phyloP scores from a whole-genome alignment of 225 moss, liverwort and hornwort genomes.

The Antitrichia curtipendula region DNA sequence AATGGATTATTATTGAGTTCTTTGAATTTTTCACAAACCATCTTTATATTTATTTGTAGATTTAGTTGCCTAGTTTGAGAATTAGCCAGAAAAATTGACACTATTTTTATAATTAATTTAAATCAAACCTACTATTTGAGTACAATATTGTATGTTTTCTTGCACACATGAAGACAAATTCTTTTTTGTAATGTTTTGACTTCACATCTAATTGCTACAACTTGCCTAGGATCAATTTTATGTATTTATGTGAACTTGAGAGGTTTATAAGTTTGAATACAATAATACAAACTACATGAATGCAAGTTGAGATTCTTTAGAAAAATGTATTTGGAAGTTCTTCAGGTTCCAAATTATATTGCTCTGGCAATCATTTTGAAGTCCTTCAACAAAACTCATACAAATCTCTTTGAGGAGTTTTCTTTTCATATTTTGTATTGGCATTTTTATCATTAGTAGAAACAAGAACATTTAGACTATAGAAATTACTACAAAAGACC shows the following conservation, averaged over 20 bases:
- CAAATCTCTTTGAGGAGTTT: neutral
- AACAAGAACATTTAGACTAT: neutral
- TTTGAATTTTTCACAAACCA: no score
- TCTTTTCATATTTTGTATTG: neutral
- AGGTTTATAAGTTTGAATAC: neutral
- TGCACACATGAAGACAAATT: accelerated
- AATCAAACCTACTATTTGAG: no score
- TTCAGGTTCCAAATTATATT: neutral
- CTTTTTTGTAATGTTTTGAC: neutral
- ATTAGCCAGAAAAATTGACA: no score
- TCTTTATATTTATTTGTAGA: no score
- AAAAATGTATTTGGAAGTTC: neutral
- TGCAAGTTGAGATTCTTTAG: neutral
- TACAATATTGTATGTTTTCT: neutral
- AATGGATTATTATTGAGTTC: no score
- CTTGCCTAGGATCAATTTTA: neutral
- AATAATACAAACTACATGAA: neutral
- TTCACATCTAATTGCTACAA: neutral
- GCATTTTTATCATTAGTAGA: neutral
- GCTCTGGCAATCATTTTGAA: neutral
- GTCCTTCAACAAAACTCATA: neutral
- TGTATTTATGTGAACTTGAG: neutral
- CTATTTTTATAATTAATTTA: no score
- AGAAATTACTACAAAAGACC: neutral
- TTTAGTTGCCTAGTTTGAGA: no score